phyloP scores from a whole-genome alignment of 805 yeast genomes.

The Scheffersomyces amazonensis region DNA sequence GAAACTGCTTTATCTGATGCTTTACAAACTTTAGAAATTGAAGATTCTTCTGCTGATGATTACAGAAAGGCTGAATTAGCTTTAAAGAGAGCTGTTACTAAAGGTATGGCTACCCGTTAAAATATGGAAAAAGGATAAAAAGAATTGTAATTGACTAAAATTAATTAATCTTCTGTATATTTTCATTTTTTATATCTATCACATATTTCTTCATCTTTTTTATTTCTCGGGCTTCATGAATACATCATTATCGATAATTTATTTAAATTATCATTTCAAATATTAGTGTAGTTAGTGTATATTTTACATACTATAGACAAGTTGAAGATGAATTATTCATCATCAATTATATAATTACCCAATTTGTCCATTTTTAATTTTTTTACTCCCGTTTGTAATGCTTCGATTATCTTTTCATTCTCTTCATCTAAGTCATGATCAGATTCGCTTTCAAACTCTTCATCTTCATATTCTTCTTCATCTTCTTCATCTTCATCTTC shows the following conservation, averaged over 20 bases:
- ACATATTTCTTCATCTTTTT: constrained; percentile 10
- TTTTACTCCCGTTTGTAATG: constrained; percentile 59
- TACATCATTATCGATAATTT: constrained; percentile 4
- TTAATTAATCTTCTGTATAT: constrained; percentile 7
- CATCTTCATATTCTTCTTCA: constrained; percentile 29
- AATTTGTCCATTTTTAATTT: constrained; percentile 76
- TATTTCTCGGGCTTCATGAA: constrained; percentile 11
- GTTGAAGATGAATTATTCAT: constrained; percentile 4
- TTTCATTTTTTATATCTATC: constrained; percentile 9
- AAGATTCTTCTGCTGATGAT: constrained; percentile 96
- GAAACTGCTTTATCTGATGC: constrained; percentile 98
- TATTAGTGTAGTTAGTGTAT: no score
- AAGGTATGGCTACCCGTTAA: constrained; percentile 97
- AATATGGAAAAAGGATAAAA: constrained; percentile 22
- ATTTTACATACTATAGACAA: background rate
- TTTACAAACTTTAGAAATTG: constrained; percentile 94
- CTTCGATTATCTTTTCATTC: constrained; percentile 63
- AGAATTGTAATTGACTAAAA: constrained; percentile 2
- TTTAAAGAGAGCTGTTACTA: constrained; percentile 98
- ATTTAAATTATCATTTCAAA: no score
- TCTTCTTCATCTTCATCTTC: constrained; percentile 37
- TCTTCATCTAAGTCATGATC: constrained; percentile 32
- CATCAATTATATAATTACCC: constrained; percentile 75
- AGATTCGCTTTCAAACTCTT: no score
- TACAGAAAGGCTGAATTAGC: constrained; percentile 98